A percentile compares a stretch with the other conserved stretches of the same genome.
Evolutionary conservation across 176 grass and related monocot species (phyloP).

Genomic region (Musa schizocarpa): DNA sequence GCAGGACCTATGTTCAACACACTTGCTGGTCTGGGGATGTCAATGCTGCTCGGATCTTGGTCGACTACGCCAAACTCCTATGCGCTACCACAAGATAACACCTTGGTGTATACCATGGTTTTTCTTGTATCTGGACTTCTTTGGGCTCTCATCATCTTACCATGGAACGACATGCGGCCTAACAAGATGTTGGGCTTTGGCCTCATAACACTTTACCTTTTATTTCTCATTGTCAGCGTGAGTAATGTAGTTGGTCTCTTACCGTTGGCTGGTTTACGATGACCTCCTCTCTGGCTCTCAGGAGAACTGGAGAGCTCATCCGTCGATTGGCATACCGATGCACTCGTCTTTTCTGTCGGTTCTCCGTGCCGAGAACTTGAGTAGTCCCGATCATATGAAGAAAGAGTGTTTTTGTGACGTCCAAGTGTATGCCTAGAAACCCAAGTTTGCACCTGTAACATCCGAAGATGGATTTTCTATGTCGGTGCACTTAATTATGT

Average conservation of each 20-base stretch:
- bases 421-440: neutral
- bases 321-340: neutral
- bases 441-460: neutral
- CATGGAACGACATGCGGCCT: constrained; percentile 59
- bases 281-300: neutral
- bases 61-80: constrained; percentile 52
- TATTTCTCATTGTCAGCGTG: constrained; percentile 73
- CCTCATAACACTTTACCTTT: constrained; percentile 65
- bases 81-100: constrained; percentile 57
- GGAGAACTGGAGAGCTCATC: neutral
- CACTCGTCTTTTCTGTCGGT: neutral
- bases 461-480: neutral
- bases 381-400: too few species aligned
- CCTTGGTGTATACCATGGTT: constrained; percentile 73
- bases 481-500: neutral
- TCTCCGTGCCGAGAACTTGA: neutral
- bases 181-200: constrained; percentile 69
- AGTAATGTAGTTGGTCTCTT: constrained; percentile 64
- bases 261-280: constrained; percentile 35
- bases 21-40: constrained; percentile 83
- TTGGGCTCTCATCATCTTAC: constrained; percentile 71
- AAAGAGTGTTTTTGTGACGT: too few species aligned
- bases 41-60: constrained; percentile 82
- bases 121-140: constrained; percentile 81
- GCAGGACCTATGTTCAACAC: constrained; percentile 98